Evolutionary conservation across 176 grass and related monocot genomes (phyloP), one percentile per base, ranked within the genome.

Genomic region (Triticum monococcum): DNA sequence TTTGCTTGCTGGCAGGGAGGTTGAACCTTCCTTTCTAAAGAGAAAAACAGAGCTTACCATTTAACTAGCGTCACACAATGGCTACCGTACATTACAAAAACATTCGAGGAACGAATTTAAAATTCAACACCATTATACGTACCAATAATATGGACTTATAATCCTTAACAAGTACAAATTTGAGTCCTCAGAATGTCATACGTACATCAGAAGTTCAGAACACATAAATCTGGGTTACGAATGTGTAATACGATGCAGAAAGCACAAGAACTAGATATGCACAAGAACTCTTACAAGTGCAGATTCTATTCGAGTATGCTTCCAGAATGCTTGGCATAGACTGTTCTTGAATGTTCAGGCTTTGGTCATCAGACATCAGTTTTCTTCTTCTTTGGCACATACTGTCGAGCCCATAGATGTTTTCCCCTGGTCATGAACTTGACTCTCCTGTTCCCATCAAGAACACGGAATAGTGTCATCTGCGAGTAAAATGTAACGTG

Each of bases 391-490:
- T 89, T 92, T 26, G 90, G 93, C 41, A 95, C 87, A 61, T 84
- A 92, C 9, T 89, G 88, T 20, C 93, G 85, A 78, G 88, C 93
- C 90, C 93, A 95, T 1, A 95, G 31, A 68, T 95, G 90, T 13
- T 89, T 95, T 10, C 93, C 90, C 20, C 86, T 76, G 37, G 64
- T 88, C 38, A 89, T 70, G 12, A 92, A 90, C 73, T 92, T 90
- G 2, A 88, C 79, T 73, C 78, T 92, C 11, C 35, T 9, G 26
- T 79, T 79, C 5, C 88, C 88, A 36, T 33, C 78, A 16, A 95
- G 79, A 46, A 95, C 77, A 17, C 40, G 64, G 2, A 75, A 66
- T 5, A 92, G 38, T 4, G 88, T 86, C 38, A 66, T 63, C 16
- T 82, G 61, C 4, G 69, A 77, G 90, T 20, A 86, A 81, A 95